A percentile compares a stretch with the other conserved stretches of the same genome.
phyloP scores from a whole-genome alignment of 1,284 basidiomycete genomes.

The Fomitopsis pinicola region DNA sequence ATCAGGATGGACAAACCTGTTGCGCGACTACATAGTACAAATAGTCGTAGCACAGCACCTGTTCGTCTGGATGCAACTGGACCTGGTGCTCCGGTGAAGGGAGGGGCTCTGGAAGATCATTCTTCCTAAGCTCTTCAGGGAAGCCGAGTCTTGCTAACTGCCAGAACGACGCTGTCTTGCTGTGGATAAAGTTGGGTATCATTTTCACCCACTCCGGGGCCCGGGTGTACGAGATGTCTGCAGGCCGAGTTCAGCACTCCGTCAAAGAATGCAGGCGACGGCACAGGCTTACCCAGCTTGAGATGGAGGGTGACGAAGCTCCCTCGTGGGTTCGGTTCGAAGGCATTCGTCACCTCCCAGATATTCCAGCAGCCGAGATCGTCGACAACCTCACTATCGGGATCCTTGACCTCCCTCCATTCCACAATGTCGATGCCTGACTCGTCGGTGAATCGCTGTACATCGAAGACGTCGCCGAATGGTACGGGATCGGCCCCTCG shows the following conservation, averaged over 20 bases:
- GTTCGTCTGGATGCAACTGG: conserved; percentile 43
- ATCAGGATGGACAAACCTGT: conserved; percentile 20
- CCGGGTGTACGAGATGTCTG: conserved; percentile 47
- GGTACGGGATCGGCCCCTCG: conserved; percentile 32
- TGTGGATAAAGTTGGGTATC: conserved; percentile 32
- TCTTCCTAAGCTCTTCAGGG: conserved; percentile 34
- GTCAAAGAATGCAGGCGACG: neutral
- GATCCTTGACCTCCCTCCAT: conserved; percentile 39
- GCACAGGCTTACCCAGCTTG: conserved; percentile 42
- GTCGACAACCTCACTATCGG: conserved; percentile 35
- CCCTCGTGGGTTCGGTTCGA: conserved; percentile 40
- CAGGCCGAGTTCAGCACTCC: neutral
- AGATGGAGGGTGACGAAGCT: conserved; percentile 41
- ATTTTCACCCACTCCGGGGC: conserved; percentile 40
- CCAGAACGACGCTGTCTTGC: conserved; percentile 43
- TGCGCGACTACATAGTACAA: conserved; percentile 43
- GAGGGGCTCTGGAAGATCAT: conserved; percentile 24
- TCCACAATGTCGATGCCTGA: conserved; percentile 35
- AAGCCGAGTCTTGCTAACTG: conserved; percentile 41
- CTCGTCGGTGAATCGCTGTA: conserved; percentile 31
- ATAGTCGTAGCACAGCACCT: conserved; percentile 51
- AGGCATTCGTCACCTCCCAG: conserved; percentile 49
- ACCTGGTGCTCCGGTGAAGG: conserved; percentile 32
- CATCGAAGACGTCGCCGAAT: conserved; percentile 41
- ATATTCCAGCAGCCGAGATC: conserved; percentile 70